phyloP scores from a whole-genome alignment of 331 rosid genomes.

The Quercus tomentella region DNA sequence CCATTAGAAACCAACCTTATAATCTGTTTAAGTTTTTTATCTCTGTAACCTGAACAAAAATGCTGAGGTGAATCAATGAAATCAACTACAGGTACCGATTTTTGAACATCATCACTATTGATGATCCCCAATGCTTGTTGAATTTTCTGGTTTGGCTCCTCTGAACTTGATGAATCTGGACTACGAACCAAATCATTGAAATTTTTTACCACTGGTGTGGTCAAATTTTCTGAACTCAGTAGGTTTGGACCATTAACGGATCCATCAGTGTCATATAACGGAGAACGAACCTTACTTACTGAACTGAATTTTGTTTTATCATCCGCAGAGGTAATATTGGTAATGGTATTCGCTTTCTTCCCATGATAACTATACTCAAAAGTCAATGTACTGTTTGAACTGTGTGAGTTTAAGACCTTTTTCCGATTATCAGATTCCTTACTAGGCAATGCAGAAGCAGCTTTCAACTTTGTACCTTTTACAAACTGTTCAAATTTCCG shows the following conservation, averaged over 20 bases:
- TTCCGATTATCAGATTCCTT: slow-evolving; percentile 3
- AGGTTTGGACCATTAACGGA: slow-evolving; percentile 10
- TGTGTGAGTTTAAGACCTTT: not conserved
- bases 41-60: slow-evolving; percentile 9
- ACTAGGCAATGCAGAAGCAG: slow-evolving; percentile 4
- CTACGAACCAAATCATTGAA: not conserved
- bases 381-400: slow-evolving; percentile 6
- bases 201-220: not conserved
- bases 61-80: not conserved
- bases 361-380: not conserved
- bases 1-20: not conserved
- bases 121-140: not conserved
- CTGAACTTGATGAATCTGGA: not conserved
- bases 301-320: not conserved
- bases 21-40: not conserved
- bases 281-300: not conserved
- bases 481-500: slow-evolving; percentile 12
- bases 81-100: not conserved
- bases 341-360: slow-evolving; percentile 4
- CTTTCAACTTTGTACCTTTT: not conserved
- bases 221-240: not conserved
- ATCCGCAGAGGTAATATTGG: not conserved
- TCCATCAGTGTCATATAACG: not conserved
- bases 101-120: not conserved
- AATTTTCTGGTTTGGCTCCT: not conserved